These are phyloP conservation scores for Leishmania tropica DNA, from an alignment of 208 protist genomes.

Conservation along the genomic window DNA sequence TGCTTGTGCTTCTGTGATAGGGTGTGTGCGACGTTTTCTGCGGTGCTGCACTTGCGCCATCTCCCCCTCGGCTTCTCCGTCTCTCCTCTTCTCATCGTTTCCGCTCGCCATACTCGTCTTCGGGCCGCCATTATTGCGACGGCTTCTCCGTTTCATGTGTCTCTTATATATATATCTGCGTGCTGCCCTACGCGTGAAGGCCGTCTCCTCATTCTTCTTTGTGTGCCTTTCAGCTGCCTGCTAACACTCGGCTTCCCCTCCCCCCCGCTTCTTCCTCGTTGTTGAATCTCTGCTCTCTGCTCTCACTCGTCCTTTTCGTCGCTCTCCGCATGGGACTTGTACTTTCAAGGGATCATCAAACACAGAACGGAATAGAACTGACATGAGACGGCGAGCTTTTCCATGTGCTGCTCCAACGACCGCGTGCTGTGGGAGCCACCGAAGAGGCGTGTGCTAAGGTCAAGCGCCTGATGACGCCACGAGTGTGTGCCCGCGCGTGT, in stretches of 20 bases:
- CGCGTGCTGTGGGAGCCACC: neutral
- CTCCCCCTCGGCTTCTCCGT: too few relatives aligned
- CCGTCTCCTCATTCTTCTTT: neutral
- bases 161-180: too few relatives aligned
- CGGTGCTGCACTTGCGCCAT: too few relatives aligned
- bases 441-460: neutral
- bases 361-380: neutral
- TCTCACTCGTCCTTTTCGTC: neutral
- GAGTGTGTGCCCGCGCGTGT: neutral
- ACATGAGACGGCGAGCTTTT: too few relatives aligned
- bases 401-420: neutral
- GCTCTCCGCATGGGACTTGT: neutral
- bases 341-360: neutral
- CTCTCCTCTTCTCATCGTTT: neutral
- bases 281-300: neutral
- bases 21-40: too few relatives aligned
- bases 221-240: neutral
- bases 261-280: neutral
- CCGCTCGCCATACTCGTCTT: neutral
- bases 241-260: neutral
- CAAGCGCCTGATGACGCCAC: neutral
- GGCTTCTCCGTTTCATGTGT: neutral
- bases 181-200: neutral
- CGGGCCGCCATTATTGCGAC: neutral
- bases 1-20: too few relatives aligned